Evolutionary conservation across 148 eudicot genomes (phyloP).

Genomic region (Rhododendron simsii): DNA sequence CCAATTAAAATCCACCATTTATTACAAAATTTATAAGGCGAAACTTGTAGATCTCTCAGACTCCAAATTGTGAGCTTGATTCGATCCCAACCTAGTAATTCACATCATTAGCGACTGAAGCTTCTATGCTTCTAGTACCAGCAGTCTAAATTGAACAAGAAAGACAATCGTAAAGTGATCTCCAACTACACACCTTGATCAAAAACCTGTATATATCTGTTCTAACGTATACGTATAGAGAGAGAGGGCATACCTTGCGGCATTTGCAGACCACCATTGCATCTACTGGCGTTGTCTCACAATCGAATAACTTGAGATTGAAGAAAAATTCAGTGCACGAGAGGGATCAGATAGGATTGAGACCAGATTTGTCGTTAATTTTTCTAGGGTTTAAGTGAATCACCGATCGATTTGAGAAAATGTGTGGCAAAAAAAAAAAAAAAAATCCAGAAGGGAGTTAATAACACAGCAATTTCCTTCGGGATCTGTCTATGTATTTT

Average conservation of each 20-base stretch:
- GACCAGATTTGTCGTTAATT: conserved; percentile 5
- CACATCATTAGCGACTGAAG: background rate
- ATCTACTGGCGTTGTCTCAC: conserved; percentile 18
- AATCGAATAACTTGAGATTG: conserved; percentile 12
- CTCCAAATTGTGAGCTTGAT: conserved; percentile 2
- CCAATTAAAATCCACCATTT: background rate
- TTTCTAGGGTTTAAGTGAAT: conserved; percentile 25
- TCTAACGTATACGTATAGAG: too few species aligned
- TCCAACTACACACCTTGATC: background rate
- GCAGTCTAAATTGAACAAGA: background rate
- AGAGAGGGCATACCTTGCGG: conserved; percentile 56
- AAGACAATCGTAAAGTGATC: background rate
- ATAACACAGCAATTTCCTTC: background rate
- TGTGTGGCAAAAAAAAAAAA: too few species aligned
- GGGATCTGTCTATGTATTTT: background rate
- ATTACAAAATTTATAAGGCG: background rate
- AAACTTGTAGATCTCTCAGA: background rate
- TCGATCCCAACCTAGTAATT: conserved; percentile 18
- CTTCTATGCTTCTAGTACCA: background rate
- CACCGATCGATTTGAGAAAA: background rate
- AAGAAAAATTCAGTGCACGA: background rate
- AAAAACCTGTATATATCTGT: too few species aligned
- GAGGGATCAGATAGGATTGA: conserved; percentile 9
- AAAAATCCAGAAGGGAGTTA: background rate
- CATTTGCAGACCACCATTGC: conserved; percentile 99